Conservation (phyloP, 352 stramenopile genomes). For the Aphanomyces astaci region DNA sequence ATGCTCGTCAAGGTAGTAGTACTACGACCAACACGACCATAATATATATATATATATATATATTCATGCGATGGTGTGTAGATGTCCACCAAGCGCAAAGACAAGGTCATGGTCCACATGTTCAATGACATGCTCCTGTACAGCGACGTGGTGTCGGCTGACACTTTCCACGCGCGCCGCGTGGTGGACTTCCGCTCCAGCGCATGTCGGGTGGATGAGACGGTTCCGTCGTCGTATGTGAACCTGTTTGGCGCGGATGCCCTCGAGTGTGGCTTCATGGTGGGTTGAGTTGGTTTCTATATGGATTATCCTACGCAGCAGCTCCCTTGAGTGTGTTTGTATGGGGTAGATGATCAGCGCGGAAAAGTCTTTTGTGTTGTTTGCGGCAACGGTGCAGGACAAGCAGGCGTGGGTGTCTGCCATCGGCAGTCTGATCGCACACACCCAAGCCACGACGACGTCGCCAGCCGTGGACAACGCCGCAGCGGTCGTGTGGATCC, state of each 20-base stretch:
- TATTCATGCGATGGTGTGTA: too few species aligned
- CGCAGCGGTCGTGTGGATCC: constrained; percentile 59
- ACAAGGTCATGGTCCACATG: constrained; percentile 77
- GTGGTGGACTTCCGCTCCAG: constrained; percentile 68
- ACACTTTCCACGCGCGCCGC: constrained; percentile 59
- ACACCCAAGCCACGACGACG: constrained; percentile 33
- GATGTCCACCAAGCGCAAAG: constrained; percentile 71
- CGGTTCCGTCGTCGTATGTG: constrained; percentile 44
- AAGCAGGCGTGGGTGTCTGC: constrained; percentile 49
- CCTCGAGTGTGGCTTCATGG: constrained; percentile 21
- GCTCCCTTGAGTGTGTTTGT: too few species aligned
- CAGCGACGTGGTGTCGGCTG: constrained; percentile 62
- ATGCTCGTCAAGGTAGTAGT: constrained; percentile 50
- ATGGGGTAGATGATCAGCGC: constrained; percentile 51
- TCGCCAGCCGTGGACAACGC: constrained; percentile 19
- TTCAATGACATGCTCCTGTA: constrained; percentile 85
- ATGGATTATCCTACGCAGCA: too few species aligned
- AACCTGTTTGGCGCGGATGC: constrained; percentile 28
- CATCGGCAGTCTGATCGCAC: constrained; percentile 45
- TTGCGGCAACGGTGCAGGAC: constrained; percentile 40
- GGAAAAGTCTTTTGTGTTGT: constrained; percentile 79
- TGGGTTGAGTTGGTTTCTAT: too few species aligned
- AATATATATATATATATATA: too few species aligned
- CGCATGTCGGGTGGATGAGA: constrained; percentile 51
- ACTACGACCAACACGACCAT: too few species aligned